Conservation (phyloP, 257 asterid genomes). For the Capsicum baccatum region DNA sequence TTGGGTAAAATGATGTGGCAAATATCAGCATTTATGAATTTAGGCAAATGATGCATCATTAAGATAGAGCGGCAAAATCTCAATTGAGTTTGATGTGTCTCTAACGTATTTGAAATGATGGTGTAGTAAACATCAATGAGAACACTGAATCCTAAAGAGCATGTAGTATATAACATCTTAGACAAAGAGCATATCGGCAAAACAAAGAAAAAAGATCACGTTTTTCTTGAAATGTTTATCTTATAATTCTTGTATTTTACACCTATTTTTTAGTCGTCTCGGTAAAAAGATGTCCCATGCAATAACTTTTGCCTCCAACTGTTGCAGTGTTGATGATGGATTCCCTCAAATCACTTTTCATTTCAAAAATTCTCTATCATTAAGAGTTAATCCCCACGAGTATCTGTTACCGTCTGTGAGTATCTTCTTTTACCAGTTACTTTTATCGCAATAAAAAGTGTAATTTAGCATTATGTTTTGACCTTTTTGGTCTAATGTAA, state of each 20-base stretch:
- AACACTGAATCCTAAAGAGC: too few relatives aligned
- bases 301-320: slow-evolving; percentile 13
- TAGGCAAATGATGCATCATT: background rate
- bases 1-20: background rate
- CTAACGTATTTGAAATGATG: too few relatives aligned
- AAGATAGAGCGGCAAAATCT: too few relatives aligned
- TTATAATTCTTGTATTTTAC: background rate
- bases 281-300: slow-evolving; percentile 9
- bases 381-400: slow-evolving; percentile 87
- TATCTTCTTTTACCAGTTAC: slow-evolving; percentile 31
- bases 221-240: slow-evolving; percentile 5
- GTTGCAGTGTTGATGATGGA: slow-evolving; percentile 90
- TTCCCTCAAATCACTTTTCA: slow-evolving; percentile 83
- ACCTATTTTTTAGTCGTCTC: background rate
- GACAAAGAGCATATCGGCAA: background rate
- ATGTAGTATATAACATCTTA: background rate
- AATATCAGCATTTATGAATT: background rate
- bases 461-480: background rate
- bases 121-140: too few relatives aligned
- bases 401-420: slow-evolving; percentile 94
- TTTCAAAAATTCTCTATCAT: slow-evolving; percentile 72
- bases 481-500: background rate
- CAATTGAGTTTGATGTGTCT: too few relatives aligned
- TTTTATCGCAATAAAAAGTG: background rate
- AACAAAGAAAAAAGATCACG: background rate